These are phyloP conservation scores for Xylaria sp. DNA, from an alignment of 495 filamentous ascomycete genomes.

Conservation along the genomic window DNA sequence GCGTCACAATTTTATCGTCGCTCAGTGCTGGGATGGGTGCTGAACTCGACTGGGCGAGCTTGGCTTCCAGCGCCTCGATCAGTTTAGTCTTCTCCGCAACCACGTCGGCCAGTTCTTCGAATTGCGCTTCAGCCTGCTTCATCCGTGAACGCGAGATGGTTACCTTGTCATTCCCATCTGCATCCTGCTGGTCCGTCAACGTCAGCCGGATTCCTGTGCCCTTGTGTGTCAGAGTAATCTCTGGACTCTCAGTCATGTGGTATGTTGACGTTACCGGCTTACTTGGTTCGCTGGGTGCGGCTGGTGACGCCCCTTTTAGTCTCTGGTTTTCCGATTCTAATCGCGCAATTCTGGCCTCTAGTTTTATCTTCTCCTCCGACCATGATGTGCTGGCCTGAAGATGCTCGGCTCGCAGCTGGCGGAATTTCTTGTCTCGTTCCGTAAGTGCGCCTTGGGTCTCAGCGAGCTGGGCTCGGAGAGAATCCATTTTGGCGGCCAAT, in stretches of 20 bases:
- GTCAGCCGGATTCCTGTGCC: not conserved
- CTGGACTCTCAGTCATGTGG: not conserved
- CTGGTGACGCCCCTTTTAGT: conserved; percentile 21
- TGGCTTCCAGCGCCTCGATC: conserved; percentile 29
- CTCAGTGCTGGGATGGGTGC: conserved; percentile 19
- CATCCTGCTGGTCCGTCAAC: conserved; percentile 1
- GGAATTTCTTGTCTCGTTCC: conserved; percentile 30
- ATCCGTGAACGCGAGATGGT: conserved; percentile 31
- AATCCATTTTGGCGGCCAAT: conserved; percentile 31
- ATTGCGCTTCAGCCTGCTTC: conserved; percentile 30
- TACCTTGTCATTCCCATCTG: conserved; percentile 23
- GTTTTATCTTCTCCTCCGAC: conserved; percentile 30
- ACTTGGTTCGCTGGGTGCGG: not conserved
- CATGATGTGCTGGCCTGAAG: conserved; percentile 18
- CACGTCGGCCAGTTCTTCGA: conserved; percentile 14
- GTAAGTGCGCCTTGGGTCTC: conserved; percentile 39
- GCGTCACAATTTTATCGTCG: conserved; percentile 25
- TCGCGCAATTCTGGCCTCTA: conserved; percentile 27
- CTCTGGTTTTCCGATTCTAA: conserved; percentile 33
- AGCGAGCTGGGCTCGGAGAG: conserved; percentile 36
- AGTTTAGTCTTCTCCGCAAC: conserved; percentile 33
- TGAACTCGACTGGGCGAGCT: conserved; percentile 8
- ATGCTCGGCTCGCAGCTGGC: conserved; percentile 31
- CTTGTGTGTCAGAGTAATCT: conserved; percentile 12
- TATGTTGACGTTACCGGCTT: not conserved